A percentile compares a stretch with the other conserved stretches of the same genome.
Conservation (phyloP, 441 rosid species). For the Croton setiger region DNA sequence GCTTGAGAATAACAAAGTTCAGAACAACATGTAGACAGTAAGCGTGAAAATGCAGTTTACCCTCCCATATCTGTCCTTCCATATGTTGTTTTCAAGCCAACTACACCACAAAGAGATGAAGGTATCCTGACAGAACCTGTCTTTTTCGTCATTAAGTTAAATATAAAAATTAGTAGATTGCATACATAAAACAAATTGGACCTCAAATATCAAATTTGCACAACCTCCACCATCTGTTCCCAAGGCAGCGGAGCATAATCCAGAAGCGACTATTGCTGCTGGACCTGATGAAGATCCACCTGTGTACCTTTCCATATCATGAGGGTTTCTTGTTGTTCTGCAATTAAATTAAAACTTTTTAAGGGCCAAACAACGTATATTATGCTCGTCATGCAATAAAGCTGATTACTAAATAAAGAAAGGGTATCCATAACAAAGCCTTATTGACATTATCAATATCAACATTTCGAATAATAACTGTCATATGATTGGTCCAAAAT, state of each 20-base stretch:
- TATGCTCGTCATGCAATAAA: not conserved
- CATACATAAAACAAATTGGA: slow-evolving; percentile 13
- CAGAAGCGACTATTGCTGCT: slow-evolving; percentile 87
- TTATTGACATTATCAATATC: not conserved
- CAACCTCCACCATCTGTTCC: slow-evolving; percentile 99
- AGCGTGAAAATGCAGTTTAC: slow-evolving; percentile 27
- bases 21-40: not conserved
- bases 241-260: slow-evolving; percentile 84
- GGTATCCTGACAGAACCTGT: slow-evolving; percentile 89
- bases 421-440: not conserved
- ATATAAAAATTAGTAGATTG: slow-evolving; percentile 16
- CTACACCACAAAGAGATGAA: slow-evolving; percentile 81
- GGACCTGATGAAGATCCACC: slow-evolving; percentile 97
- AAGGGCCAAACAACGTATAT: slow-evolving; percentile 3
- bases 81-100: slow-evolving; percentile 82
- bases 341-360: slow-evolving; percentile 21
- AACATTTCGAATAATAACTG: not conserved
- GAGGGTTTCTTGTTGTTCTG: slow-evolving; percentile 91
- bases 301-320: slow-evolving; percentile 70
- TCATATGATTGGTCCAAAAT: not conserved
- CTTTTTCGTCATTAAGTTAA: slow-evolving; percentile 19
- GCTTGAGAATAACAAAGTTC: not conserved
- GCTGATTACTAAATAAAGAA: not conserved
- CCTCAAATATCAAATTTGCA: slow-evolving; percentile 18
- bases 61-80: slow-evolving; percentile 77